These are phyloP conservation scores for Solanum appendiculatum DNA, from an alignment of 257 asterid genomes.

Conservation along the genomic window DNA sequence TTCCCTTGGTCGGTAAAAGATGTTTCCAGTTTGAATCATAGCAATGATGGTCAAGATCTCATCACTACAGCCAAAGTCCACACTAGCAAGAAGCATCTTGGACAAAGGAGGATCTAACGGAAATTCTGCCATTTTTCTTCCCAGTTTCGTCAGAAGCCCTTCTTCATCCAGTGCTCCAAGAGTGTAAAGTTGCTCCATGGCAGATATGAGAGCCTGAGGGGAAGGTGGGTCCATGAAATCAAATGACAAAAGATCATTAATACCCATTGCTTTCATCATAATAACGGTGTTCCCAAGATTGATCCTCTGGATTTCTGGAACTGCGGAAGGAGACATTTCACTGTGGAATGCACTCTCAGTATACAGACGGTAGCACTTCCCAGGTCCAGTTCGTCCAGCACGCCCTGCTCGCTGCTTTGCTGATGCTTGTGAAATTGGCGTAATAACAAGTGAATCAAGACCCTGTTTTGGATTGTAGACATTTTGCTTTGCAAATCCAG, in stretches of 20 bases:
- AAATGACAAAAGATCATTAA: constrained; percentile 74
- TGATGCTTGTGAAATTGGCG: not conserved
- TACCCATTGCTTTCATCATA: constrained; percentile 93
- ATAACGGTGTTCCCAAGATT: constrained; percentile 81
- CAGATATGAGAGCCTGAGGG: constrained; percentile 88
- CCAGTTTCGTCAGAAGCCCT: constrained; percentile 88
- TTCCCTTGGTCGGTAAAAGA: constrained; percentile 89
- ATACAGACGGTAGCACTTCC: not conserved
- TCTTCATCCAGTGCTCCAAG: constrained; percentile 92
- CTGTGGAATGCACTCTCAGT: constrained; percentile 87
- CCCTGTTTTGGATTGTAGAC: constrained; percentile 2
- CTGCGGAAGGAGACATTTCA: constrained; percentile 87
- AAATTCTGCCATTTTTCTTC: constrained; percentile 95
- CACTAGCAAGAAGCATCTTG: constrained; percentile 93
- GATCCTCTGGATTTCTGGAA: constrained; percentile 93
- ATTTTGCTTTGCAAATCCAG: not conserved
- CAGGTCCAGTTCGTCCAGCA: constrained; percentile 2
- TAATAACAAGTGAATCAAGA: not conserved
- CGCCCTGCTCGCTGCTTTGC: constrained; percentile 1
- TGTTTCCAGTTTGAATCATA: constrained; percentile 87
- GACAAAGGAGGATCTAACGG: constrained; percentile 89
- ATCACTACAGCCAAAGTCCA: constrained; percentile 90
- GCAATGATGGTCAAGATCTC: constrained; percentile 92
- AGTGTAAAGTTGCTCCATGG: constrained; percentile 86
- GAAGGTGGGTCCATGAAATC: constrained; percentile 97